These are phyloP conservation scores for Apiotrichum montevideense DNA, from an alignment of 1,284 basidiomycete genomes.

Conservation along the genomic window DNA sequence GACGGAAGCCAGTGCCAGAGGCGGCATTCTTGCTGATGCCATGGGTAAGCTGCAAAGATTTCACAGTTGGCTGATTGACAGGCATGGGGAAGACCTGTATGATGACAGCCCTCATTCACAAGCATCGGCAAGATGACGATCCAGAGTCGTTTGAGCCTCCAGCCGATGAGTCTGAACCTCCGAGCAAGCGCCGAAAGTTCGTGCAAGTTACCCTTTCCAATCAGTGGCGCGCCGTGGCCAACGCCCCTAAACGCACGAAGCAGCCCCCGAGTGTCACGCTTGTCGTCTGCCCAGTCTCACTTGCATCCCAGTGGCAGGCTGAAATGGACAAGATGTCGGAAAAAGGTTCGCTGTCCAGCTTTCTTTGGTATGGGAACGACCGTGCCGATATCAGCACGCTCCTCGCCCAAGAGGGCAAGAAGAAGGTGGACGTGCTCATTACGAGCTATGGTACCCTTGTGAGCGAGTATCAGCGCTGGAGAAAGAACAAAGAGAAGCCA, in stretches of 20 bases:
- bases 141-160: conserved; percentile 5
- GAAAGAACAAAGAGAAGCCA: conserved; percentile 50
- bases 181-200: conserved; percentile 40
- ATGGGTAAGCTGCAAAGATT: conserved; percentile 34
- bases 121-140: conserved; percentile 53
- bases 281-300: conserved; percentile 86
- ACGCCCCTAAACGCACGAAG: conserved; percentile 19
- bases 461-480: conserved; percentile 70
- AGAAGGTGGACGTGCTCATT: conserved; percentile 67
- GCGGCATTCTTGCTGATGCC: conserved; percentile 50
- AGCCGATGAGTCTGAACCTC: conserved; percentile 17
- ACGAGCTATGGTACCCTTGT: conserved; percentile 83
- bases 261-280: conserved; percentile 60
- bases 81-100: conserved; percentile 94
- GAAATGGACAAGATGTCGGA: conserved; percentile 66
- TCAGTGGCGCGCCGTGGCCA: conserved; percentile 41
- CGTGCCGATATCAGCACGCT: conserved; percentile 64
- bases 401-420: conserved; percentile 53
- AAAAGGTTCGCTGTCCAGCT: conserved; percentile 57
- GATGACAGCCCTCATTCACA: conserved; percentile 85
- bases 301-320: conserved; percentile 83
- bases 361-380: conserved; percentile 83
- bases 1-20: conserved; percentile 69
- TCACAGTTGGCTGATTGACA: conserved; percentile 43
- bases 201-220: conserved; percentile 44